These are phyloP conservation scores for Dactylellina drechsleri DNA, from an alignment of 2,329 filamentous ascomycete genomes.

Conservation along the genomic window DNA sequence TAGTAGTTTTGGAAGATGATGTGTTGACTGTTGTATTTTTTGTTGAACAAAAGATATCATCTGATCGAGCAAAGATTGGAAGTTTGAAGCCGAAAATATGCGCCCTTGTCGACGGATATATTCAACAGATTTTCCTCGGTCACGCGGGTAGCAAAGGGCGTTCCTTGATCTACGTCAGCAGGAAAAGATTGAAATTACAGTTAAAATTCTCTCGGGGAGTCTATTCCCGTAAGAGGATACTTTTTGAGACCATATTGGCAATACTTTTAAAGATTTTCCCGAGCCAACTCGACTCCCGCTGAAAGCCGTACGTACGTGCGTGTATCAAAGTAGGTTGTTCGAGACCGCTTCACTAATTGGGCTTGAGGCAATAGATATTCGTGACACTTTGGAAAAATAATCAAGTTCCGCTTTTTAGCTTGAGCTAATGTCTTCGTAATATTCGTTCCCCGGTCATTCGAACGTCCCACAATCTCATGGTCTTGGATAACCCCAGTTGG, in stretches of 20 bases:
- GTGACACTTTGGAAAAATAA: too few species aligned
- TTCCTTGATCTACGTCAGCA: slow-evolving; percentile 36
- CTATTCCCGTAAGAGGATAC: not conserved
- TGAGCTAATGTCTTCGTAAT: slow-evolving; percentile 39
- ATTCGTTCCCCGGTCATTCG: slow-evolving; percentile 33
- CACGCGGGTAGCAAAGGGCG: slow-evolving; percentile 19
- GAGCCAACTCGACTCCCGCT: too few species aligned
- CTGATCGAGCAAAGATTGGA: slow-evolving; percentile 30
- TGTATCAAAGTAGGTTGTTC: too few species aligned
- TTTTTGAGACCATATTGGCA: too few species aligned
- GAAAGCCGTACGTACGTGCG: too few species aligned
- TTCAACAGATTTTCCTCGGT: slow-evolving; percentile 22
- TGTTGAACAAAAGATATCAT: slow-evolving; percentile 14
- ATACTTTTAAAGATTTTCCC: too few species aligned
- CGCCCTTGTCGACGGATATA: slow-evolving; percentile 13
- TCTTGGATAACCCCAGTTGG: slow-evolving; percentile 15
- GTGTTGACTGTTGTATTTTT: slow-evolving; percentile 49
- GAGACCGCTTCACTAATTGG: too few species aligned
- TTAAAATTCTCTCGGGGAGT: not conserved
- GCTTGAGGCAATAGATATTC: too few species aligned
- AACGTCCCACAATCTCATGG: slow-evolving; percentile 12
- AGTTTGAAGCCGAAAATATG: slow-evolving; percentile 43
- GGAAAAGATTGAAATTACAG: slow-evolving; percentile 14
- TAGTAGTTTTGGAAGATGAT: not conserved
- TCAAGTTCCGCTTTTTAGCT: not conserved